phyloP scores from a whole-genome alignment of 2,329 filamentous ascomycete species.

The Didymellaceae sp. region DNA sequence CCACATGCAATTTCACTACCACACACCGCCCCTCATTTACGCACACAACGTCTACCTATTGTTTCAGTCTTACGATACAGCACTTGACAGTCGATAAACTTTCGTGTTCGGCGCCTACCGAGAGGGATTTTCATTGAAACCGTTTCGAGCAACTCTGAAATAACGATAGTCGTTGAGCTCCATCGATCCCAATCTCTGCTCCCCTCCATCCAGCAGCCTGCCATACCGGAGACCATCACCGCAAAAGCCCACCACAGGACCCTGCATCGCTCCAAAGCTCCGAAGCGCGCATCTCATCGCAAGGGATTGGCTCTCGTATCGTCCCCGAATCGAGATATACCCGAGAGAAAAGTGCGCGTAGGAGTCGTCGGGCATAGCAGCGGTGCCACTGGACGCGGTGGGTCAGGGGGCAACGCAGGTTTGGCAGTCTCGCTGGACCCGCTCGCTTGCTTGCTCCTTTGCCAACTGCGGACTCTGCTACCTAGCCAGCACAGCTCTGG shows the following conservation, averaged over 20 bases:
- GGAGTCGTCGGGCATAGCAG: constrained; percentile 1
- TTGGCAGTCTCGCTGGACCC: not conserved
- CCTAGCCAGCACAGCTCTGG: too few species aligned
- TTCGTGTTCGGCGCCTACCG: constrained; percentile 16
- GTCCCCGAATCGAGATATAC: constrained; percentile 4
- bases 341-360: constrained; percentile 2
- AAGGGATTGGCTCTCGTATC: constrained; percentile 1
- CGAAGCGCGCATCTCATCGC: not conserved
- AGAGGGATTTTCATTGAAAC: constrained; percentile 5
- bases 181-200: constrained; percentile 10
- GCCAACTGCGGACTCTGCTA: too few species aligned
- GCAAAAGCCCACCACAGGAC: constrained; percentile 1
- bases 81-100: not conserved
- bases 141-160: constrained; percentile 1
- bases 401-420: not conserved
- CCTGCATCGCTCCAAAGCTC: constrained; percentile 8
- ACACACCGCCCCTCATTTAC: constrained; percentile 1
- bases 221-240: not conserved
- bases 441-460: not conserved
- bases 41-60: not conserved
- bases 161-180: constrained; percentile 4
- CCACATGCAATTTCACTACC: constrained; percentile 11
- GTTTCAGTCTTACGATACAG: not conserved
- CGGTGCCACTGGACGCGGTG: not conserved
- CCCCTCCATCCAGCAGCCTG: not conserved